Evolutionary conservation across 2,329 filamentous ascomycete genomes (phyloP), one percentile per base, ranked within the genome.

Genomic region (Rachicladosporium sp.): DNA sequence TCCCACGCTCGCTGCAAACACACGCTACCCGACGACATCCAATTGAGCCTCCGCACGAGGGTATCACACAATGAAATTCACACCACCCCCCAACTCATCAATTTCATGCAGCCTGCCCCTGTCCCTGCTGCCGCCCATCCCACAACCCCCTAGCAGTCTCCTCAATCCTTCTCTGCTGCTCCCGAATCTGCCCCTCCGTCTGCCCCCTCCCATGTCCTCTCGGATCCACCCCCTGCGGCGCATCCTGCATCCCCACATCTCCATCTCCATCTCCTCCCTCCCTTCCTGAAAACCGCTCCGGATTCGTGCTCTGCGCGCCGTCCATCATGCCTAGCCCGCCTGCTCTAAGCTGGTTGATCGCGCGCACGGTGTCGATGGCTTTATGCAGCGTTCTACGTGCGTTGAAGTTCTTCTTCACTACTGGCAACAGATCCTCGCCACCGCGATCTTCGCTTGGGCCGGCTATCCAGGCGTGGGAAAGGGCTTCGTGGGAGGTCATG

Each of bases 401-500:
- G 46, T 80, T 80, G 66, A 80, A 80, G 55, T 80, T 80, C 68
- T 80, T 80, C 68, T 79, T 79, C 46, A 80, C 73, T 0, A 70
- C 76, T 2, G 76, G 76, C 35, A 80, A 58, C 23, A 80, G 61
- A 59, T 80, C 76, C 49, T 71, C 66, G 35, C 49, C 57, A 33
- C 56, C 55, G 56, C 63, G 47, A 48, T 63, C 63, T 44, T 69
- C 67, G 42, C 68, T 65, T 2, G 72, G 67, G 23, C 72, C 70
- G 39, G 71, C 74, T 50, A 80, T 74, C 74, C 76, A 80, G n/a
- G 70, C 65, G 50, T 80, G 76, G 34, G 71, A 71, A 3, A 80
- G 66, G 2, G 76, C 76, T 59, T 78, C 83, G 62, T 96, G 87
- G 6, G 89, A 82, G 1, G 89, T 95, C 75, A 96, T 91, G 52